These are phyloP conservation scores for Brassica juncea DNA, from an alignment of 345 rosid genomes.

Conservation along the genomic window DNA sequence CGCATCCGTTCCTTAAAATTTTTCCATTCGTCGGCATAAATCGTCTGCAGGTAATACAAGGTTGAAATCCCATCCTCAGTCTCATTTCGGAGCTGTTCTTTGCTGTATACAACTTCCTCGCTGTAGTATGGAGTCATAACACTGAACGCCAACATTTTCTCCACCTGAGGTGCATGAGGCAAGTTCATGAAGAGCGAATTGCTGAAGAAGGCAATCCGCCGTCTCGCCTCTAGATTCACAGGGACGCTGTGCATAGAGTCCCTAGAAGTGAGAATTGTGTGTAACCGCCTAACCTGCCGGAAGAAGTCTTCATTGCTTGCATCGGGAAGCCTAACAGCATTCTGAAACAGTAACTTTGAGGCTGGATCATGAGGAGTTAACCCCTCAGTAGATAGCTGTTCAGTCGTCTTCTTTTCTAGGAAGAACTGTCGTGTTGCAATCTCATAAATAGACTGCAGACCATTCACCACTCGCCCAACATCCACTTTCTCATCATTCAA, in stretches of 20 bases:
- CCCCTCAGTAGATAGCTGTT: conserved; percentile 66
- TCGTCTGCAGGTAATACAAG: conserved; percentile 85
- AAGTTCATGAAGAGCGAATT: conserved; percentile 96
- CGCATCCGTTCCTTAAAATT: conserved; percentile 93
- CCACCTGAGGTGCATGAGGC: conserved; percentile 99
- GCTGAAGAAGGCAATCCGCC: conserved; percentile 94
- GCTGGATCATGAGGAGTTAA: conserved; percentile 77
- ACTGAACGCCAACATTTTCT: conserved; percentile 97
- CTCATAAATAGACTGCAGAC: conserved; percentile 88
- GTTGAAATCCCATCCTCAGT: conserved; percentile 96
- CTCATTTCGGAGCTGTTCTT: conserved; percentile 83
- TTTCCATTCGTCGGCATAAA: conserved; percentile 92
- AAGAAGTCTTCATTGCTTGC: conserved; percentile 66
- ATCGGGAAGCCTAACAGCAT: conserved; percentile 76
- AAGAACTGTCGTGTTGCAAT: conserved; percentile 78
- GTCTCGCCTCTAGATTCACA: conserved; percentile 86
- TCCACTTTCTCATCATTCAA: conserved; percentile 59
- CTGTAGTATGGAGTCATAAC: conserved; percentile 92
- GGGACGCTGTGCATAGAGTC: conserved; percentile 91
- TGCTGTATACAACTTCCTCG: conserved; percentile 87
- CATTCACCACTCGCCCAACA: conserved; percentile 69
- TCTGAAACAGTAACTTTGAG: conserved; percentile 76
- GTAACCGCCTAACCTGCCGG: conserved; percentile 85
- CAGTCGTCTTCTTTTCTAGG: conserved; percentile 60
- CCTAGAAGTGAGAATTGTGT: conserved; percentile 81